phyloP scores from a whole-genome alignment of 805 yeast species.

The Candida jianshihensis region DNA sequence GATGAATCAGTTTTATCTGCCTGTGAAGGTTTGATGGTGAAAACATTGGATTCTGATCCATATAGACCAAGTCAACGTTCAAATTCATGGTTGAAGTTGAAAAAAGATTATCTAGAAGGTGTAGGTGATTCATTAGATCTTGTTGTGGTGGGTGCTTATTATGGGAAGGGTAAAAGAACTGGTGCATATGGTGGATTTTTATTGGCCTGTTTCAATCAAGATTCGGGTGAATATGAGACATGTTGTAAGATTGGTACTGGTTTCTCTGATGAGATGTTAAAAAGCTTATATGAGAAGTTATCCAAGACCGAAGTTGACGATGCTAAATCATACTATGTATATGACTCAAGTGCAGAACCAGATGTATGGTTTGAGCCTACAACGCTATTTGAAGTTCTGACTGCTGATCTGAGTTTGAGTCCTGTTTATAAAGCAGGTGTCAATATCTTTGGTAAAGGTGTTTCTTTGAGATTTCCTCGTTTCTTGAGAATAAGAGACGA shows the following conservation, averaged over 20 bases:
- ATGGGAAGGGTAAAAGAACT: slow-evolving; percentile 91
- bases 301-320: slow-evolving; percentile 56
- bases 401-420: slow-evolving; percentile 85
- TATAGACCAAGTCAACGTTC: slow-evolving; percentile 96
- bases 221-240: slow-evolving; percentile 88
- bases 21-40: slow-evolving; percentile 96
- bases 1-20: slow-evolving; percentile 85
- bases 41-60: slow-evolving; percentile 73
- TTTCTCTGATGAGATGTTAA: slow-evolving; percentile 78
- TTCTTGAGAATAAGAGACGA: slow-evolving; percentile 81
- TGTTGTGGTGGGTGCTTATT: slow-evolving; percentile 90
- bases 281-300: slow-evolving; percentile 49
- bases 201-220: slow-evolving; percentile 84
- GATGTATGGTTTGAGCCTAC: slow-evolving; percentile 95
- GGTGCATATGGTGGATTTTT: slow-evolving; percentile 93
- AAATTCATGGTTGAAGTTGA: slow-evolving; percentile 90
- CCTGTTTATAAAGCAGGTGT: slow-evolving; percentile 87
- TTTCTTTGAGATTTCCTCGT: slow-evolving; percentile 84
- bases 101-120: slow-evolving; percentile 91
- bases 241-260: slow-evolving; percentile 98
- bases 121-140: slow-evolving; percentile 93
- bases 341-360: slow-evolving; percentile 69
- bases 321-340: slow-evolving; percentile 65
- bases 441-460: slow-evolving; percentile 67
- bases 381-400: slow-evolving; percentile 74